A percentile compares a stretch with the other conserved stretches of the same genome.
Evolutionary conservation across 2,329 filamentous ascomycete species (phyloP).

Genomic region (Paraconiothyrium brasiliense): DNA sequence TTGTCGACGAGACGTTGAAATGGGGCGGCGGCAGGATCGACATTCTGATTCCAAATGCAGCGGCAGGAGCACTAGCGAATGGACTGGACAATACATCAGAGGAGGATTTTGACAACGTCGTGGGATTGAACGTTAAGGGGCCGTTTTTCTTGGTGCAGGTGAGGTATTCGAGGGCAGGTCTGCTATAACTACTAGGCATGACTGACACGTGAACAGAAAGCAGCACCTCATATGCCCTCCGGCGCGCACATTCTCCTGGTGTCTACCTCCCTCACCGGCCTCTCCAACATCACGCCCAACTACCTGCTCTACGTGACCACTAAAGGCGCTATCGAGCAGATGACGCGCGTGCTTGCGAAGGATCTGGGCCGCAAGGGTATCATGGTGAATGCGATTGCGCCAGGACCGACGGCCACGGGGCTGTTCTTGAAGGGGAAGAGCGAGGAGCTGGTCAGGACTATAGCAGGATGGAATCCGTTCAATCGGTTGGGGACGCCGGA

Average conservation of each 20-base stretch:
- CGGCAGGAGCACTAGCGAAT: conserved; percentile 55
- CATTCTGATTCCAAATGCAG: conserved; percentile 69
- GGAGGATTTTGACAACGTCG: conserved; percentile 69
- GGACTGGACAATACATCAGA: conserved; percentile 68
- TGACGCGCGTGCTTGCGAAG: conserved; percentile 64
- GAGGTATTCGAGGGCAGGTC: not conserved
- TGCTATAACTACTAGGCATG: not conserved
- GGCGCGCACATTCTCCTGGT: conserved; percentile 31
- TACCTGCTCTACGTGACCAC: conserved; percentile 59
- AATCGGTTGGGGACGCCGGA: conserved; percentile 32
- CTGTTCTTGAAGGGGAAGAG: conserved; percentile 60
- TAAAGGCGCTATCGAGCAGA: conserved; percentile 69
- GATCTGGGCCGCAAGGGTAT: conserved; percentile 64
- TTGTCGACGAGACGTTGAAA: conserved; percentile 60
- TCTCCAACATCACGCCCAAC: conserved; percentile 29
- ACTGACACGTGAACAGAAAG: conserved; percentile 26
- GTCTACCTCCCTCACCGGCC: conserved; percentile 28
- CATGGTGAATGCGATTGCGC: conserved; percentile 61
- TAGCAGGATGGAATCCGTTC: conserved; percentile 31
- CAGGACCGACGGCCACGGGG: conserved; percentile 65
- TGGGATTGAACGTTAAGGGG: conserved; percentile 64
- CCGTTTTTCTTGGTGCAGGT: conserved; percentile 39
- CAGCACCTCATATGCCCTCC: conserved; percentile 30
- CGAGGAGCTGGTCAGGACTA: conserved; percentile 32
- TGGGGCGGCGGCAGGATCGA: conserved; percentile 65